phyloP scores from a whole-genome alignment of 768 basidiomycete species.

The Suillus spraguei region DNA sequence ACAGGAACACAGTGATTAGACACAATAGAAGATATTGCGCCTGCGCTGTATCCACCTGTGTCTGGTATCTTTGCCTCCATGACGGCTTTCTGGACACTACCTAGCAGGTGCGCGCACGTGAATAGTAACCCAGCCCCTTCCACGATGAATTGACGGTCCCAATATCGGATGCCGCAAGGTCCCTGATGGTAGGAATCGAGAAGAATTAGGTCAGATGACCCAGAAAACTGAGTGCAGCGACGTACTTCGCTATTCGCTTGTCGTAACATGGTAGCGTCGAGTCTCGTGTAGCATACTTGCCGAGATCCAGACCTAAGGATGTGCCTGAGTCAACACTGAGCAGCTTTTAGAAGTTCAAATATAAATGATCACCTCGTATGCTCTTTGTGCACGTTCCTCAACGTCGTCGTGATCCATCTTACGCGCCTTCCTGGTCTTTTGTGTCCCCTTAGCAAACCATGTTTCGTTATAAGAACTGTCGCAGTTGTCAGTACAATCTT shows the following conservation, averaged over 20 bases:
- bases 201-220: background rate
- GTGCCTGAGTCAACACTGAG: background rate
- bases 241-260: conserved; percentile 81
- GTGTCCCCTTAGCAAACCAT: conserved; percentile 11
- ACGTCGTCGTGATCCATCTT: conserved; percentile 28
- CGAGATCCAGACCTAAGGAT: conserved; percentile 76
- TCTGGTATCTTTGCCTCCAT: conserved; percentile 86
- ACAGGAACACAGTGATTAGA: conserved; percentile 84
- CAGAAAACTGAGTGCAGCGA: conserved; percentile 14
- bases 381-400: conserved; percentile 77
- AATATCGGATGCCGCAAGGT: conserved; percentile 71
- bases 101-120: conserved; percentile 81
- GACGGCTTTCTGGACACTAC: conserved; percentile 82
- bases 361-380: conserved; percentile 74
- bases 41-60: conserved; percentile 88
- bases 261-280: conserved; percentile 87
- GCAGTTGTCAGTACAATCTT: conserved; percentile 18
- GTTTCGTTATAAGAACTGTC: conserved; percentile 26
- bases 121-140: conserved; percentile 95
- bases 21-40: conserved; percentile 84
- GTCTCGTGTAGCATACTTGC: conserved; percentile 98
- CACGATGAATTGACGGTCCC: conserved; percentile 88
- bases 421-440: conserved; percentile 18
- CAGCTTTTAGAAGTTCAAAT: background rate
- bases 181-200: conserved; percentile 77